Base-by-base conservation (phyloP, 164 flowering plant genomes). In the Tetracentron sinense region DNA sequence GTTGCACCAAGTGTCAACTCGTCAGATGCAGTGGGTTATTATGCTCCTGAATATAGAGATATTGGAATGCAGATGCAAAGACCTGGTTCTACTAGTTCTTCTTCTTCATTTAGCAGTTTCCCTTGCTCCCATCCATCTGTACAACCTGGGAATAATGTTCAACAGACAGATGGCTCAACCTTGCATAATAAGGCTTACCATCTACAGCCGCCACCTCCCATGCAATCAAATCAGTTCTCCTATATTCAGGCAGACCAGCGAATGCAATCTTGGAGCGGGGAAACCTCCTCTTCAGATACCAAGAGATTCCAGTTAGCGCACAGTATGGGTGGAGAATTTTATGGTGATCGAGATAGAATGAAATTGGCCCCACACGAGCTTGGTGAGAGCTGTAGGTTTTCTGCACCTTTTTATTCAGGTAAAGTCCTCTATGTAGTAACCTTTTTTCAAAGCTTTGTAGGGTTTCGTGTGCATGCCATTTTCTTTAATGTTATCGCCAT, bases 171-270 rank as follows among this genome's bases (percentile, higher is more conserved):
- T 73, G 68, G 74, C 57, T 73, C 65, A 54, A 47, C 64, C 20
- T 73, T 76, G 62, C 73, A 73, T 59, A 73, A 72, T 57, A 84
- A 82, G 56, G 62, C 72, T 30, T 83, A 77, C 62, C 85, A 79
- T 68, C 58, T 84, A 20, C 84, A 74, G 53, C 99, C 93, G 10
- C 96, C 92, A n/a, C 85, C 78, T 51, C 77, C 77, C 55, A 64
- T 83, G 28, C 78, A 86, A 46, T 78, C 99, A 54, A 79, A 85
- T 81, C 96, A 91, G 64, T 94, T 85, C 60, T 83, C 95, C 12
- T 88, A 81, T 79, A 76, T 77, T 64, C 91, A 79, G 42, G 69
- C 80, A 20, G 89, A 82, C 29, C 86, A 80, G 48, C 74, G 72
- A 53, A 54, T 56, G 21, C 83, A n/a, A n/a, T n/a, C n/a, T n/a